These are phyloP conservation scores for Zasmidium cellare DNA, from an alignment of 2,329 filamentous ascomycete genomes.

Conservation along the genomic window DNA sequence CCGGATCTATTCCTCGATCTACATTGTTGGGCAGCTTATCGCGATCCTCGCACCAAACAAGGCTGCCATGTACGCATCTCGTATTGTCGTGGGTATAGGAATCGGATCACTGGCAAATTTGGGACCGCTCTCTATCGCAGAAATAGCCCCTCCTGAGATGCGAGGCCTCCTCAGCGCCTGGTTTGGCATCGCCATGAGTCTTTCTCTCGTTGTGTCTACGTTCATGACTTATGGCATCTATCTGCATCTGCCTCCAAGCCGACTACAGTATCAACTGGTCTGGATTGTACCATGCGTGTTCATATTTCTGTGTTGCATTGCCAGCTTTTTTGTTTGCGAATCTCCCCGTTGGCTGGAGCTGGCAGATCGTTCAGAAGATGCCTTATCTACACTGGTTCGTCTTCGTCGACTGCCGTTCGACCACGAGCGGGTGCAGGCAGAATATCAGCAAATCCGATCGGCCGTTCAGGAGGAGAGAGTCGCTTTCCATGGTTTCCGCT, in stretches of 20 bases:
- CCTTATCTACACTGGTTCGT: neutral
- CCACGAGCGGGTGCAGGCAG: neutral
- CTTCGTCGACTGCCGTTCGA: neutral
- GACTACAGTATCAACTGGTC: neutral
- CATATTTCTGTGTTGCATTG: neutral
- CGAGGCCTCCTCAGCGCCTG: neutral
- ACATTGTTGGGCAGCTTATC: neutral
- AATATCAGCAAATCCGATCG: neutral
- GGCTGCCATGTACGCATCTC: neutral
- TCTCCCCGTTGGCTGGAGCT: neutral
- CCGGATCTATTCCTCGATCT: neutral
- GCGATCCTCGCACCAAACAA: neutral
- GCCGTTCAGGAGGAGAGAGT: neutral
- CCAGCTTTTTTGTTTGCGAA: neutral
- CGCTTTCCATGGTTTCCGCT: neutral
- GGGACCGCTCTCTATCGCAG: neutral
- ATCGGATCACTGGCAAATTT: neutral
- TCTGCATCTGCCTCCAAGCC: neutral
- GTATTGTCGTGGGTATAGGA: neutral
- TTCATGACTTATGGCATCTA: neutral
- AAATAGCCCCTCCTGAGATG: neutral
- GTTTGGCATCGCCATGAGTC: neutral
- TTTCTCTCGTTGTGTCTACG: neutral
- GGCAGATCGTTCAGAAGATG: neutral
- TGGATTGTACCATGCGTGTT: neutral